phyloP scores from a whole-genome alignment of 352 stramenopile genomes.

The Phytophthora cryptogea region DNA sequence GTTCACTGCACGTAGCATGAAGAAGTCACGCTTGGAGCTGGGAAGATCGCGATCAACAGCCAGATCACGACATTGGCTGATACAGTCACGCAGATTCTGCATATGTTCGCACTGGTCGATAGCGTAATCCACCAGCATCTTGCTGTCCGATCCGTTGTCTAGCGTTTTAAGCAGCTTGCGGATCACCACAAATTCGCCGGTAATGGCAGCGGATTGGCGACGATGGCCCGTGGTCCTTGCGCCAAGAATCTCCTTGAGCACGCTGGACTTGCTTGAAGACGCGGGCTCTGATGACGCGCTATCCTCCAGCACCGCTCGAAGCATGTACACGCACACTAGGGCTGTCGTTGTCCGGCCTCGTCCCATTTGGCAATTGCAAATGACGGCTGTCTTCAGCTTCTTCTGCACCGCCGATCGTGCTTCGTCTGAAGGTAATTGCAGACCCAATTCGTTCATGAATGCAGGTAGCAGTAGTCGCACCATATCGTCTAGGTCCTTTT shows the following conservation, averaged over 20 bases:
- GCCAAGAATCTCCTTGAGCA: slow-evolving; percentile 33
- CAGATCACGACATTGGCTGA: slow-evolving; percentile 77
- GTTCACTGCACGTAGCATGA: slow-evolving; percentile 87
- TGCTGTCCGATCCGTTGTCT: slow-evolving; percentile 69
- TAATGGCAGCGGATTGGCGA: slow-evolving; percentile 58
- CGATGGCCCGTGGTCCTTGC: slow-evolving; percentile 27
- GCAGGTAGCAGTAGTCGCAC: slow-evolving; percentile 70
- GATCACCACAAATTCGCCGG: slow-evolving; percentile 75
- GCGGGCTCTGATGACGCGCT: slow-evolving; percentile 13
- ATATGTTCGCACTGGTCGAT: slow-evolving; percentile 84
- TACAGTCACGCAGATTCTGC: slow-evolving; percentile 86
- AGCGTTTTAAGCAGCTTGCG: slow-evolving; percentile 69
- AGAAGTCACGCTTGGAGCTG: slow-evolving; percentile 73
- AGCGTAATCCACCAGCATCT: slow-evolving; percentile 71
- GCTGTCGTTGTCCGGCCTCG: slow-evolving; percentile 86
- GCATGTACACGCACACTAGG: slow-evolving; percentile 88
- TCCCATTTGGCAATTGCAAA: slow-evolving; percentile 93
- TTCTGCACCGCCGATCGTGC: slow-evolving; percentile 8
- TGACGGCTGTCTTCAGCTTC: slow-evolving; percentile 62
- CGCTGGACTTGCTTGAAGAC: slow-evolving; percentile 13
- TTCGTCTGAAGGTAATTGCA: slow-evolving; percentile 28
- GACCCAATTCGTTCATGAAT: slow-evolving; percentile 63
- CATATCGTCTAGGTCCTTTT: slow-evolving; percentile 91
- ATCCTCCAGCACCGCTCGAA: slow-evolving; percentile 75
- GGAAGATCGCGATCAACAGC: slow-evolving; percentile 73